phyloP scores from a whole-genome alignment of 2,329 filamentous ascomycete species.

The Botrytis byssoidea region DNA sequence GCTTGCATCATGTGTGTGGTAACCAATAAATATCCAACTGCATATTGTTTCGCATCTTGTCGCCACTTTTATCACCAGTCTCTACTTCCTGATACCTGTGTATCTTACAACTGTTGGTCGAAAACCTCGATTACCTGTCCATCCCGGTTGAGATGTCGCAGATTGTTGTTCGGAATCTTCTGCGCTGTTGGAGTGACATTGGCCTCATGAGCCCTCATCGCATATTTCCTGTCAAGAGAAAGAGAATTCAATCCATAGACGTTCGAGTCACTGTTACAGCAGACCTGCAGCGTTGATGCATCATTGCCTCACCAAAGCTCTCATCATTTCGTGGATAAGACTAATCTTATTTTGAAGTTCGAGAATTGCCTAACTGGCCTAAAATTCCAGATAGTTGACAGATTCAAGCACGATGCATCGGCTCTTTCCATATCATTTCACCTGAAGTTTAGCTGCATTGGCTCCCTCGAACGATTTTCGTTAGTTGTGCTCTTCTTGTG shows the following conservation, averaged over 20 bases:
- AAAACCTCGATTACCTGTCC: too few relatives aligned
- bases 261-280: neutral
- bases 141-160: neutral
- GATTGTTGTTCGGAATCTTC: neutral
- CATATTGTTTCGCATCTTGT: neutral
- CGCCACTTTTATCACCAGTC: neutral
- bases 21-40: neutral
- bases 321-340: neutral
- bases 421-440: neutral
- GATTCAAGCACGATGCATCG: neutral
- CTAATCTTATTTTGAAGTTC: neutral
- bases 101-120: too few relatives aligned
- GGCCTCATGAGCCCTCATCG: neutral
- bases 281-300: neutral
- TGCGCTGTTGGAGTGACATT: neutral
- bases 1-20: neutral
- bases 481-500: neutral
- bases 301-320: neutral
- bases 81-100: neutral
- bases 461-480: neutral
- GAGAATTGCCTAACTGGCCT: neutral
- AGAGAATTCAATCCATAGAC: neutral
- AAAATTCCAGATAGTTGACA: neutral
- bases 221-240: neutral
- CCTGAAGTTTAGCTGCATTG: neutral